Evolutionary conservation across 768 basidiomycete species (phyloP).

Genomic region (Mycena floridula): DNA sequence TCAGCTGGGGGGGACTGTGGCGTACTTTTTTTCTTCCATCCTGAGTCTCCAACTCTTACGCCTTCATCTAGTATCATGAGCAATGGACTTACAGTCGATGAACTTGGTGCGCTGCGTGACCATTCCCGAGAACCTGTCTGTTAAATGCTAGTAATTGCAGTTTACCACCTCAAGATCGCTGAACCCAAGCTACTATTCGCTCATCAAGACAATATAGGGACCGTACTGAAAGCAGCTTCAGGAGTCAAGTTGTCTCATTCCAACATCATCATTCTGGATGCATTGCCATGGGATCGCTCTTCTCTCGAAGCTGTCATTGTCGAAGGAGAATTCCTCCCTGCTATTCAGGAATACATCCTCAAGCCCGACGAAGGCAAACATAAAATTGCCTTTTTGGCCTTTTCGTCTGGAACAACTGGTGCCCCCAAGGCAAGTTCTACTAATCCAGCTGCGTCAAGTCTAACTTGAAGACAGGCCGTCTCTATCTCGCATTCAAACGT

Average conservation of each 20-base stretch:
- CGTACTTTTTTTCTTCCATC: not conserved
- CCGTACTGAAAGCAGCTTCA: not conserved
- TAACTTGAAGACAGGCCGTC: slow-evolving; percentile 32
- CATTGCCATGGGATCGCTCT: not conserved
- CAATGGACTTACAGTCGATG: not conserved
- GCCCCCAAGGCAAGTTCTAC: slow-evolving; percentile 32
- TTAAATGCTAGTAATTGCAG: not conserved
- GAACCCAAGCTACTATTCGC: not conserved
- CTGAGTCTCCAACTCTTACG: not conserved
- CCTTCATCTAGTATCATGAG: not conserved
- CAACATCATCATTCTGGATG: not conserved
- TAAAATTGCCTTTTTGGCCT: slow-evolving; percentile 43
- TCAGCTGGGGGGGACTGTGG: not conserved
- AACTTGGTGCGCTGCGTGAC: not conserved
- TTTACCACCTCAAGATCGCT: not conserved
- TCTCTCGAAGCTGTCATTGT: not conserved
- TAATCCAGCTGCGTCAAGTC: slow-evolving; percentile 24
- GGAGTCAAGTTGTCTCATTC: not conserved
- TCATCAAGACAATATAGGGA: not conserved
- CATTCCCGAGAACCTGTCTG: not conserved
- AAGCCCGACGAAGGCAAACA: slow-evolving; percentile 38
- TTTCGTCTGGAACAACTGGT: slow-evolving; percentile 51
- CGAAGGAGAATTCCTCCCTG: not conserved
- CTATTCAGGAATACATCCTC: slow-evolving; percentile 33
- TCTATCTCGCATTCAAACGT: slow-evolving; percentile 29